Evolutionary conservation across 2,329 filamentous ascomycete species (phyloP).

Genomic region (Talaromyces albobiverticillius): DNA sequence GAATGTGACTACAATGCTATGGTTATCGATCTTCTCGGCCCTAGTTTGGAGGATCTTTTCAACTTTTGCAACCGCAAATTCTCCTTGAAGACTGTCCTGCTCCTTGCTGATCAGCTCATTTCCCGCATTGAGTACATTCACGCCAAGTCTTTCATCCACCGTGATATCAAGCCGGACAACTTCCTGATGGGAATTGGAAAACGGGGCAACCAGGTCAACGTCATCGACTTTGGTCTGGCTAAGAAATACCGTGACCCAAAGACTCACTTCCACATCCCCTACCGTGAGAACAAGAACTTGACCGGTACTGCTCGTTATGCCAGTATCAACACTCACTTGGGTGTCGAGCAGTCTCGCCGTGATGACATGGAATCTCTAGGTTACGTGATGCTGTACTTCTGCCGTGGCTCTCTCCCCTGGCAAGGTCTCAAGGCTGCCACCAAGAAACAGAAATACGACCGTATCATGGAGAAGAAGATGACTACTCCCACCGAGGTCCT

Average conservation of each 20-base stretch:
- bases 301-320: slow-evolving; percentile 98
- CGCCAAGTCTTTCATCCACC: slow-evolving; percentile 98
- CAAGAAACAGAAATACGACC: slow-evolving; percentile 99
- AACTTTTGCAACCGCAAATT: slow-evolving; percentile 99
- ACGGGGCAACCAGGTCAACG: slow-evolving; percentile 98
- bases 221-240: slow-evolving; percentile 97
- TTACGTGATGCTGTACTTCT: slow-evolving; percentile 99
- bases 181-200: slow-evolving; percentile 99
- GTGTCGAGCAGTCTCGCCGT: slow-evolving; percentile 97
- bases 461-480: slow-evolving; percentile 99
- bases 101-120: slow-evolving; percentile 96
- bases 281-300: slow-evolving; percentile 99
- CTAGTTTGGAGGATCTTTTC: slow-evolving; percentile 95
- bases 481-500: slow-evolving; percentile 97
- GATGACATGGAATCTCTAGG: slow-evolving; percentile 99
- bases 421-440: slow-evolving; percentile 97
- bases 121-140: slow-evolving; percentile 99
- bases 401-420: slow-evolving; percentile 97
- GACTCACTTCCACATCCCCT: slow-evolving; percentile 99
- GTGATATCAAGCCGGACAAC: slow-evolving; percentile 99
- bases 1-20: slow-evolving; percentile 99
- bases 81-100: slow-evolving; percentile 94
- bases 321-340: slow-evolving; percentile 97
- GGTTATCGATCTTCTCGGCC: slow-evolving; percentile 95
- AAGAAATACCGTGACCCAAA: slow-evolving; percentile 99